Evolutionary conservation across 768 basidiomycete species (phyloP), one percentile per base, ranked within the genome.

Genomic region (Leucosporidium creatinivorum): DNA sequence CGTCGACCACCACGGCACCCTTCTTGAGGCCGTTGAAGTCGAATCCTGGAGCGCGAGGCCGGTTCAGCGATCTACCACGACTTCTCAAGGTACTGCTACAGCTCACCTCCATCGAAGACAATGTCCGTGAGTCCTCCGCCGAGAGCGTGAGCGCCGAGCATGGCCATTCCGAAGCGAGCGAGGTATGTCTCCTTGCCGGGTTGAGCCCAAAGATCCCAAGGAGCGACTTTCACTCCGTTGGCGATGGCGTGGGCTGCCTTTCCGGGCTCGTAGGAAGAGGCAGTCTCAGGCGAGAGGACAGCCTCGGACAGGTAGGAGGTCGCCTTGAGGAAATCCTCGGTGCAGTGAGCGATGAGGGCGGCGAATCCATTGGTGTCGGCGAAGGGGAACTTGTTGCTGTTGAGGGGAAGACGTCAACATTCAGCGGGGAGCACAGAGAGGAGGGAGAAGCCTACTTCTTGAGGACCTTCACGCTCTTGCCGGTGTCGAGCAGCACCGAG

Each of bases 401-500:
- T 25, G 26, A 28, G 19, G 19, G 25, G n/a, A n/a, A n/a, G n/a
- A n/a, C n/a, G n/a, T n/a, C n/a, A n/a, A n/a, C n/a, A n/a, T n/a
- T n/a, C n/a, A n/a, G n/a, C n/a, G n/a, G n/a, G n/a, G n/a, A n/a
- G n/a, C n/a, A n/a, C n/a, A n/a, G n/a, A n/a, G n/a, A n/a, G n/a
- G n/a, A n/a, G n/a, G n/a, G n/a, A n/a, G n/a, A n/a, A n/a, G n/a
- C n/a, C n/a, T n/a, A n/a, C n/a, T n/a, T n/a, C n/a, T n/a, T n/a
- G n/a, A n/a, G n/a, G n/a, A n/a, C n/a, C 9, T 12, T 31, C 30
- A 31, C 25, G 33, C 33, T 36, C 33, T 36, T 36, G 33, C 88
- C 87, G 0, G 84, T 85, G 73, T 89, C 88, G 7, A 90, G 78
- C 18, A 86, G 78, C 13, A 85, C 85, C 5, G 86, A 86, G 63